These are phyloP conservation scores for Cytauxzoon felis DNA, from an alignment of 169 alveolate genomes.

Conservation along the genomic window DNA sequence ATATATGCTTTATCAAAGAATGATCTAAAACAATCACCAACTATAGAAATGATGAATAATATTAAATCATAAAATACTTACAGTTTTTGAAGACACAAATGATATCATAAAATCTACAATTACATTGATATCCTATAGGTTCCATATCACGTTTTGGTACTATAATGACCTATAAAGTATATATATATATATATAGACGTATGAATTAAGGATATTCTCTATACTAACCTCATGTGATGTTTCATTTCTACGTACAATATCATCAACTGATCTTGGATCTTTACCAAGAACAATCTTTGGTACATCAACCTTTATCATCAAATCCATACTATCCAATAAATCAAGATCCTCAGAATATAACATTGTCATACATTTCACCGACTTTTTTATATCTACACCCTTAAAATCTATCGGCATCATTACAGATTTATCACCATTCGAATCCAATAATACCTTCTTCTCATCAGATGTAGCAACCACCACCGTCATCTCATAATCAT, in stretches of 20 bases:
- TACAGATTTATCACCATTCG: conserved; percentile 8
- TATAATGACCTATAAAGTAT: no score
- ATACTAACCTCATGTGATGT: background rate
- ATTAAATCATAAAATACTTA: background rate
- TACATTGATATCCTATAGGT: conserved; percentile 3
- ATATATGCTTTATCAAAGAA: conserved; percentile 27
- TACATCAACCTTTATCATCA: background rate
- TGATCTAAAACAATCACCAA: conserved; percentile 26
- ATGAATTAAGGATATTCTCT: background rate
- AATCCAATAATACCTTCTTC: background rate
- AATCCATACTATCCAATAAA: background rate
- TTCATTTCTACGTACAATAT: background rate
- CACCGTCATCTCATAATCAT: background rate
- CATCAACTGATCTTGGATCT: background rate
- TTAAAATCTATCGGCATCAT: background rate
- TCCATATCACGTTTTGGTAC: no score
- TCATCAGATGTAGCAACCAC: conserved; percentile 8
- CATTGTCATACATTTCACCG: no score
- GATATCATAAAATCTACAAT: conserved; percentile 31
- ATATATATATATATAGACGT: no score
- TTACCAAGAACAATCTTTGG: background rate
- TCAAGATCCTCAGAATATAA: background rate
- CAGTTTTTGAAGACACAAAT: conserved; percentile 44
- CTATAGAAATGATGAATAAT: background rate
- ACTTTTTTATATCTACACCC: no score